Evolutionary conservation across 345 rosid species (phyloP), one percentile per base, ranked within the genome.

Genomic region (Salix viminalis): DNA sequence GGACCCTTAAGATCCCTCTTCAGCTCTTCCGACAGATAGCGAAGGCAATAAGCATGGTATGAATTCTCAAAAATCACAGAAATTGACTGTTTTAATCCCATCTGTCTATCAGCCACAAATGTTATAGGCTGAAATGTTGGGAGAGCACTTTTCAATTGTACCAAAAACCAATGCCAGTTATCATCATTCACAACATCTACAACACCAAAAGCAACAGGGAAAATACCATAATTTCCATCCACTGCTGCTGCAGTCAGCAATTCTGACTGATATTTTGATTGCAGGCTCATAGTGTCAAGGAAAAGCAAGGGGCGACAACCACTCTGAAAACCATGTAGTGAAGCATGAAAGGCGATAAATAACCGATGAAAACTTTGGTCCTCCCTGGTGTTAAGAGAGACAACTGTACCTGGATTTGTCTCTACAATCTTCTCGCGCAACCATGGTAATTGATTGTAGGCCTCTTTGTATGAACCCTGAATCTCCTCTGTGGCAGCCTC

Each of bases 111-210:
- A 12, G 73, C 58, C 15, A 80, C 79, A 56, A 80, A 80, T 26
- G 83, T 80, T 15, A 80, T 71, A 11, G 76, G 73, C 54, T 71
- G 76, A 50, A 13, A 28, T 42, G 69, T 28, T 12, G 83, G 56
- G 30, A 80, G 36, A 0, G 70, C 52, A n/a, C 79, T 37, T 72
- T 76, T 80, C 76, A 80, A 44, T 16, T 75, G 76, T 54, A 30
- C 71, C 68, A 80, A 58, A 80, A 80, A 80, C 83, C 83, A 80
- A 54, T 76, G 71, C 83, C 83, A 80, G n/a, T 72, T 80, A 71
- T 80, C 83, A 41, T 67, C 79, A 56, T 66, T 76, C 15, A 75
- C 52, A 44, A 67, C 60, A 76, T 80, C 83, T 18, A 80, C 79
- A 18, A 76, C 13, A n/a, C 79, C 83, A 67, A 65, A 75, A 42